Percentiles rank a stretch among this genome's conserved stretches.
These are phyloP conservation scores for Neonectria neomacrospora DNA, from an alignment of 2,329 filamentous ascomycete genomes.

Conservation along the genomic window DNA sequence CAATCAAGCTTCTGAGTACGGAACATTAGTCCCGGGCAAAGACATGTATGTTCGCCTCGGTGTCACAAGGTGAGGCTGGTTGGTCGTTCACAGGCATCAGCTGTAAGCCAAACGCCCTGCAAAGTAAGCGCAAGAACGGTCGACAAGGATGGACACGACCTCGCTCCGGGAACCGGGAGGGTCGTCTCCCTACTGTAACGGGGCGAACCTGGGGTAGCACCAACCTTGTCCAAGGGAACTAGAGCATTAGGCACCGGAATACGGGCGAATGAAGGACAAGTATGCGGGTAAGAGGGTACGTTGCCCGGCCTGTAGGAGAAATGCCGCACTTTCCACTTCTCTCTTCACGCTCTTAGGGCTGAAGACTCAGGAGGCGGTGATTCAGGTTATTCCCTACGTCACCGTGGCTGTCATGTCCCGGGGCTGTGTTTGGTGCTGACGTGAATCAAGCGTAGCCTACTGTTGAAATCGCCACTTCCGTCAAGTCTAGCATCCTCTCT, in stretches of 20 bases:
- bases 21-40: background rate
- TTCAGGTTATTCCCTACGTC: background rate
- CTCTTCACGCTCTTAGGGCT: background rate
- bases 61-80: background rate
- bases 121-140: background rate
- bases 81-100: background rate
- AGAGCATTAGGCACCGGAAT: constrained; percentile 5
- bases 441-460: background rate
- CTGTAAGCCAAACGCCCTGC: background rate
- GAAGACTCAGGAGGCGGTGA: background rate
- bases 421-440: no score
- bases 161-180: background rate
- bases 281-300: background rate
- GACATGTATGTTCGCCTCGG: no score
- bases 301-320: background rate
- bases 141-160: background rate
- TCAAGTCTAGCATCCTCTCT: background rate
- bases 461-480: background rate
- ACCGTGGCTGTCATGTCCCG: background rate
- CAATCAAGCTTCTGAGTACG: background rate
- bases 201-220: constrained; percentile 12
- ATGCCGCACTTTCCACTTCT: background rate
- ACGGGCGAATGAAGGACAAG: background rate
- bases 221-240: background rate
- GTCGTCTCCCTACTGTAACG: background rate